Evolutionary conservation across 139 green algal genomes (phyloP).

Genomic region (Tetratostichococcus sp.): DNA sequence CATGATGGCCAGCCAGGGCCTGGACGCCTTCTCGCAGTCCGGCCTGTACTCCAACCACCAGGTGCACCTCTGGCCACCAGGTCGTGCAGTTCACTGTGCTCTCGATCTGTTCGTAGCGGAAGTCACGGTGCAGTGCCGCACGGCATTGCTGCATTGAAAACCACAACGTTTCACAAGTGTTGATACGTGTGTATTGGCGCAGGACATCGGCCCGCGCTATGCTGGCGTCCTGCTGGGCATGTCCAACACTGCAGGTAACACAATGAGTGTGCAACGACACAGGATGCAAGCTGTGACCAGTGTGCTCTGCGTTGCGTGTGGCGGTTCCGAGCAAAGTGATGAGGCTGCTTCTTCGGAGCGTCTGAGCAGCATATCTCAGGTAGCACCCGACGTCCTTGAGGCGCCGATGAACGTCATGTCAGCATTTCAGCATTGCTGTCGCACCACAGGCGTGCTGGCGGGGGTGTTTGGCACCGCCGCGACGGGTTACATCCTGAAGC

Average conservation of each 20-base stretch:
- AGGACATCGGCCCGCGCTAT: conserved; percentile 93
- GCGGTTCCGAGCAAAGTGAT: no score
- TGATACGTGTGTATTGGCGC: conserved; percentile 7
- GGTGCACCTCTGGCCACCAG: conserved; percentile 1
- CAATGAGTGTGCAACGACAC: conserved; percentile 22
- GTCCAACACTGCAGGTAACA: conserved; percentile 93
- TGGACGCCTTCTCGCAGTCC: conserved; percentile 93
- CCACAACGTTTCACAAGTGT: no score
- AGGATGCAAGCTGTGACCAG: conserved; percentile 24
- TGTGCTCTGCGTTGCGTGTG: no score
- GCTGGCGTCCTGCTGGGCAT: conserved; percentile 93
- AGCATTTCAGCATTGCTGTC: no score
- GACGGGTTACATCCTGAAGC: conserved; percentile 85
- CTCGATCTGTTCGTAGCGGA: no score
- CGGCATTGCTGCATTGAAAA: no score
- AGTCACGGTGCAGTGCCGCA: no score
- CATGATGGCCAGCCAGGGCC: conserved; percentile 87
- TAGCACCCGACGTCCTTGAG: no score
- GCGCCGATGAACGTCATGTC: no score
- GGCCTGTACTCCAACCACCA: conserved; percentile 98
- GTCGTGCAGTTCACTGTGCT: no score
- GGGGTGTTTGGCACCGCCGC: conserved; percentile 88
- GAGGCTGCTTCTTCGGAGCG: no score
- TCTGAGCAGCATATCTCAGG: no score
- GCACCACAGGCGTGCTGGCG: conserved; percentile 90